phyloP scores from a whole-genome alignment of 257 asterid genomes.

The Pogostemon cablin region DNA sequence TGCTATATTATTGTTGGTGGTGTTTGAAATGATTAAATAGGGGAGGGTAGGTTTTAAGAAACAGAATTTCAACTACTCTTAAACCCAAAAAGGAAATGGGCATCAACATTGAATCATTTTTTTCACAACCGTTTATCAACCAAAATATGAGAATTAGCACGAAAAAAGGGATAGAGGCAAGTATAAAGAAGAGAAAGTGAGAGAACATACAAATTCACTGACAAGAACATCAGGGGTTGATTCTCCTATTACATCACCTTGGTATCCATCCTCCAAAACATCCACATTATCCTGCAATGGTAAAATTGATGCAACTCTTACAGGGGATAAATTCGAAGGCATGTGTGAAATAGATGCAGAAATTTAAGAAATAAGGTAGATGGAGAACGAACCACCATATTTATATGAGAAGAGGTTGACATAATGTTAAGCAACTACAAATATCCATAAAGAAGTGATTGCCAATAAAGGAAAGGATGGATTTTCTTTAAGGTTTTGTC shows the following conservation, averaged over 20 bases:
- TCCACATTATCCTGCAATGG: conserved; percentile 68
- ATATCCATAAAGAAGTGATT: no score
- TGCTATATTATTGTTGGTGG: no score
- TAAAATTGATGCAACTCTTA: neutral
- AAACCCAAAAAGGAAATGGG: neutral
- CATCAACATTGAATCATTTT: neutral
- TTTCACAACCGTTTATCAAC: neutral
- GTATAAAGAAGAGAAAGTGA: conserved; percentile 3
- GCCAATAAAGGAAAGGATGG: no score
- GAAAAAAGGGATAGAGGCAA: neutral
- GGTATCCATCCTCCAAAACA: conserved; percentile 77
- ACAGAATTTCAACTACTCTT: neutral
- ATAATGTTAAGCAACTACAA: no score
- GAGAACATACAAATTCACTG: conserved; percentile 80
- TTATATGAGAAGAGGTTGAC: neutral
- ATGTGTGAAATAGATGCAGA: neutral
- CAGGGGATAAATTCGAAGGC: neutral
- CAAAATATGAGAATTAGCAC: conserved; percentile 12
- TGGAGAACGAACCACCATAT: neutral
- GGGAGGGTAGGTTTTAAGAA: no score
- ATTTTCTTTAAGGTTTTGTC: no score
- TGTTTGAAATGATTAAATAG: no score
- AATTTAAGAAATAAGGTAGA: neutral
- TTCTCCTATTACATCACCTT: conserved; percentile 90
- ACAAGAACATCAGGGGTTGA: conserved; percentile 92